Evolutionary conservation across 768 basidiomycete genomes (phyloP).

Genomic region (Lentinula aciculospora): DNA sequence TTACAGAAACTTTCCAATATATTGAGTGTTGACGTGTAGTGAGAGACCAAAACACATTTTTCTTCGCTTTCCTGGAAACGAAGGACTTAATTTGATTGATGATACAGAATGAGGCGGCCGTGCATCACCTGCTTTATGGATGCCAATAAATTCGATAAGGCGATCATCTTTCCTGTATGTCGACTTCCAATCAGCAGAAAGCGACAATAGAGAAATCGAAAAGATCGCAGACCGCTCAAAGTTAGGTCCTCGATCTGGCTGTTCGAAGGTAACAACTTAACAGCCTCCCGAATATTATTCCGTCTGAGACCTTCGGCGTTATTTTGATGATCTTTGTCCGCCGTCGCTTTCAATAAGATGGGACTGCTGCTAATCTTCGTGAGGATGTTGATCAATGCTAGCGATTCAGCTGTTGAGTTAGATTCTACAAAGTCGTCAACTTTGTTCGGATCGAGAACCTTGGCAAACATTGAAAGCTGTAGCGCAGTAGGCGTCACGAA

Average conservation of each 20-base stretch:
- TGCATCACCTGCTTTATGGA: slow-evolving; percentile 48
- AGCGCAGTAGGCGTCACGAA: slow-evolving; percentile 85
- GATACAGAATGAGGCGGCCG: not conserved
- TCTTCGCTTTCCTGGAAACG: slow-evolving; percentile 68
- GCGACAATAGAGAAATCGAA: not conserved
- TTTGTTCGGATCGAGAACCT: slow-evolving; percentile 67
- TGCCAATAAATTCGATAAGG: slow-evolving; percentile 59
- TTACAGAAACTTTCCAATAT: slow-evolving; percentile 85
- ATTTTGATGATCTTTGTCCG: slow-evolving; percentile 51
- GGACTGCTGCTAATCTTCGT: slow-evolving; percentile 95
- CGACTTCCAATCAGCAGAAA: slow-evolving; percentile 4
- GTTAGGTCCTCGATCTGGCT: slow-evolving; percentile 65
- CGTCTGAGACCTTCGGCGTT: slow-evolving; percentile 35
- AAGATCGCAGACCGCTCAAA: slow-evolving; percentile 61
- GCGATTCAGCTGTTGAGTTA: slow-evolving; percentile 68
- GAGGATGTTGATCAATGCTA: slow-evolving; percentile 73
- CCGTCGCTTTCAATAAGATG: slow-evolving; percentile 75
- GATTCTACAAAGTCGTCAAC: slow-evolving; percentile 58
- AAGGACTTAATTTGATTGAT: slow-evolving; percentile 6
- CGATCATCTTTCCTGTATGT: slow-evolving; percentile 64
- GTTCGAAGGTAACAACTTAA: slow-evolving; percentile 53
- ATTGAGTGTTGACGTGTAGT: slow-evolving; percentile 92
- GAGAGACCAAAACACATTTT: slow-evolving; percentile 95
- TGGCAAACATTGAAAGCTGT: slow-evolving; percentile 74
- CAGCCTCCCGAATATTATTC: slow-evolving; percentile 52